Evolutionary conservation across 805 yeast genomes (phyloP), one percentile per base, ranked within the genome.

Genomic region (Candida cerambycidarum): DNA sequence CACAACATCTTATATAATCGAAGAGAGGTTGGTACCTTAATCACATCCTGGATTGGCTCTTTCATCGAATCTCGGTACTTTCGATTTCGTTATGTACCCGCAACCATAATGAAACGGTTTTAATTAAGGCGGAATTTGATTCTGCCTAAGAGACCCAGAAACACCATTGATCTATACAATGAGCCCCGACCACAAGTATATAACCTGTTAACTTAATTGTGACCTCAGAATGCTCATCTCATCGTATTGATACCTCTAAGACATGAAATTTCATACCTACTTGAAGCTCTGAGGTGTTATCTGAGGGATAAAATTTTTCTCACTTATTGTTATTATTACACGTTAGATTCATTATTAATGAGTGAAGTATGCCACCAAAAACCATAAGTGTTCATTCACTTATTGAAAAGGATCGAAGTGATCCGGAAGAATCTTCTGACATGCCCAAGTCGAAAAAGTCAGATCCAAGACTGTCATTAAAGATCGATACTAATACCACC

Each of bases 331-430:
- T 31, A 17, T 31, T 31, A 17, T 18, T 18, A 32, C 25, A 32
- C 35, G 25, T 32, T 4, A 32, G 24, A 32, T 32, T 18, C 15
- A 18, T 3, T 18, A 23, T 16, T 36, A 27, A 29, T 29, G 23
- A 11, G 28, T 27, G 43, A 30, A 34, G 11, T 5, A 41, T 41
- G 44, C 32, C 32, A n/a, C 40, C 40, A 10, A 41, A 41, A 19
- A 63, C 70, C 43, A 67, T 69, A 68, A 67, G 71, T 52, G 75
- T 68, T 29, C 62, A 65, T 48, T 62, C 71, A 39, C 69, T 69
- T 45, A 64, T 69, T 28, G 73, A 63, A 38, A 65, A 53, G 47
- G 27, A 28, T 28, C 35, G 31, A 13, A 28, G 25, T n/a, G 42
- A 39, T 19, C 50, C 51, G 33, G 44, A 27, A 25, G 23, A 32